Evolutionary conservation across 345 rosid genomes (phyloP).

Genomic region (Noccaea bulbosa): DNA sequence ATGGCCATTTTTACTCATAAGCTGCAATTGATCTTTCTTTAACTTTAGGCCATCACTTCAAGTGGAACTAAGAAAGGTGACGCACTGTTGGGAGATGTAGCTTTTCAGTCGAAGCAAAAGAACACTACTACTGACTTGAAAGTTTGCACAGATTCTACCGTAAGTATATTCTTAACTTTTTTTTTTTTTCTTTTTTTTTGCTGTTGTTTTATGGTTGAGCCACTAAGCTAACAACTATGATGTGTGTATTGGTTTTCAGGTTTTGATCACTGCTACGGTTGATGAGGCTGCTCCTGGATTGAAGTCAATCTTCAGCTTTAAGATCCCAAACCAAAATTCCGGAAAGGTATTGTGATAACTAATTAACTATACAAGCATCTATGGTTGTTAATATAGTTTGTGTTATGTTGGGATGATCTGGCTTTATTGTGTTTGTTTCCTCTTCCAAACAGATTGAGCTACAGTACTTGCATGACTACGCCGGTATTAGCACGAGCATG

Average conservation of each 20-base stretch:
- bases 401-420: not conserved
- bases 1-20: not conserved
- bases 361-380: not conserved
- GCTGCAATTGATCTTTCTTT: not conserved
- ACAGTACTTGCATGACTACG: constrained; percentile 87
- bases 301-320: constrained; percentile 82
- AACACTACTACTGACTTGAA: constrained; percentile 82
- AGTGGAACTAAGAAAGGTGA: constrained; percentile 82
- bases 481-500: constrained; percentile 78
- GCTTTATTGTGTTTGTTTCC: not conserved
- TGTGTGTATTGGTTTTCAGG: constrained; percentile 48
- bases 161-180: constrained; percentile 41
- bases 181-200: not conserved
- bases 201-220: constrained; percentile 5
- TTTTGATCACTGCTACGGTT: constrained; percentile 71
- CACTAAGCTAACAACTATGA: not conserved
- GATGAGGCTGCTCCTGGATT: constrained; percentile 92
- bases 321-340: constrained; percentile 87
- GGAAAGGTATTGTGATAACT: constrained; percentile 68
- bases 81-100: constrained; percentile 73
- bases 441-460: constrained; percentile 67
- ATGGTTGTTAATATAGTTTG: not conserved
- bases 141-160: constrained; percentile 79
- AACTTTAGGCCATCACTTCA: constrained; percentile 71
- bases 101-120: constrained; percentile 78